Evolutionary conservation across 108 stramenopile species (phyloP).

Genomic region (Hondaea fermentalgiana): DNA sequence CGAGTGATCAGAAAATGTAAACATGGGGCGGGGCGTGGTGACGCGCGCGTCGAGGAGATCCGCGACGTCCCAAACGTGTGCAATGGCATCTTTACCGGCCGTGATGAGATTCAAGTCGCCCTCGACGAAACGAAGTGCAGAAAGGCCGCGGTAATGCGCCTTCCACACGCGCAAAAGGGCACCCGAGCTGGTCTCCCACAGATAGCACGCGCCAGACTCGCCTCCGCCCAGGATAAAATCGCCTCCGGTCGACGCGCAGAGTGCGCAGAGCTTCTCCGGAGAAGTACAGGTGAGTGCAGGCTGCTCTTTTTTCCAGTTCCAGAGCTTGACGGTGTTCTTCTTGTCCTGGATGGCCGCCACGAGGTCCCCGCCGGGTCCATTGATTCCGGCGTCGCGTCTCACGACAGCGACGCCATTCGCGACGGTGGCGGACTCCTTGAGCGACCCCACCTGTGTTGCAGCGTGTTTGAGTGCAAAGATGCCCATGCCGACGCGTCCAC

Average conservation of each 20-base stretch:
- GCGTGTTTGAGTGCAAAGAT: not conserved
- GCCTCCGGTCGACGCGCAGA: not conserved
- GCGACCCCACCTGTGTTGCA: not conserved
- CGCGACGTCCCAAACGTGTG: not conserved
- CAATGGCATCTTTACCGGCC: not conserved
- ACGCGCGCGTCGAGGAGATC: not conserved
- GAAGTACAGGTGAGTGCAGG: not conserved
- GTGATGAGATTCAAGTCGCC: not conserved
- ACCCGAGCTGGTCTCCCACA: not conserved
- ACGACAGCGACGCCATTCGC: not conserved
- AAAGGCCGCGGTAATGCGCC: not conserved
- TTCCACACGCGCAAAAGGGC: constrained; percentile 1
- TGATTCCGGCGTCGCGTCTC: not conserved
- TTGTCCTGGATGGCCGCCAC: constrained; percentile 4
- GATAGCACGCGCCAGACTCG: not conserved
- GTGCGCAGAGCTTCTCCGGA: not conserved
- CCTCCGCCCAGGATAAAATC: not conserved
- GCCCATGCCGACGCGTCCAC: not conserved
- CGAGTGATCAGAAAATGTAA: not conserved
- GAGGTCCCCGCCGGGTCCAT: not conserved
- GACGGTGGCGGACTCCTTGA: not conserved
- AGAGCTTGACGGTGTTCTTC: not conserved
- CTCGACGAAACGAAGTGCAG: not conserved
- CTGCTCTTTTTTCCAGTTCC: not conserved
- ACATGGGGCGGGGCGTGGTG: not conserved